phyloP scores from a whole-genome alignment of 164 flowering plant species.

The Magnolia changhungtana region DNA sequence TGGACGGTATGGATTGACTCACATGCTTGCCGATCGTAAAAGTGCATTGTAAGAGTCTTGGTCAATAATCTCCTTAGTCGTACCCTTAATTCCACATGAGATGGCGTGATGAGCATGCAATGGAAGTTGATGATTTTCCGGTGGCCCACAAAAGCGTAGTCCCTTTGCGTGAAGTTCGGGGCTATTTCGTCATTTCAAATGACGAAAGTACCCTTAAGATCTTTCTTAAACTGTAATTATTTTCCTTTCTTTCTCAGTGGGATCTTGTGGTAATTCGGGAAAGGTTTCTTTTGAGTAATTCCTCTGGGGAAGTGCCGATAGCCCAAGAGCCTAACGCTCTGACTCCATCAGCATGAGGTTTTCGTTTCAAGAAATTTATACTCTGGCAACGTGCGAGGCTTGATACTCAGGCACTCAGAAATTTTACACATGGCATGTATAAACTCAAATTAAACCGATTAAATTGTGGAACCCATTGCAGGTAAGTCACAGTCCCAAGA shows the following conservation, averaged over 20 bases:
- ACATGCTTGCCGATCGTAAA: not conserved
- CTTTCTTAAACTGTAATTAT: not conserved
- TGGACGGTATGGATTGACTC: not conserved
- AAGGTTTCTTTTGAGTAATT: not conserved
- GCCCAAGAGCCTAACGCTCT: not conserved
- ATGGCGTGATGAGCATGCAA: conserved; percentile 4
- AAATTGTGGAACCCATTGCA: too few species aligned
- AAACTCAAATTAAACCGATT: too few species aligned
- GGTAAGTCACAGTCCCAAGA: too few species aligned
- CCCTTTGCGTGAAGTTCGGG: conserved; percentile 6
- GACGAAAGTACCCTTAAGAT: not conserved
- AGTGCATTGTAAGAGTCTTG: not conserved
- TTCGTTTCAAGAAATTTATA: too few species aligned
- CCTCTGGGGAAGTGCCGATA: not conserved
- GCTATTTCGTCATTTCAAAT: not conserved
- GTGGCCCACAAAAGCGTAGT: not conserved
- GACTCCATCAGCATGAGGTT: not conserved
- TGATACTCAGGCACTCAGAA: too few species aligned
- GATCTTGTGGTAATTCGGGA: not conserved
- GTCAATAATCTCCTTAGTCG: not conserved
- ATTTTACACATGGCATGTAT: too few species aligned
- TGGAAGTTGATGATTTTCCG: not conserved
- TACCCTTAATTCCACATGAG: not conserved
- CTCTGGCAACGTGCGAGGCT: too few species aligned
- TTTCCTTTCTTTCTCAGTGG: not conserved